Evolutionary conservation across 371 early-diverging fungal species (phyloP), one percentile per base, ranked within the genome.

Genomic region (Mucor plumbeus): DNA sequence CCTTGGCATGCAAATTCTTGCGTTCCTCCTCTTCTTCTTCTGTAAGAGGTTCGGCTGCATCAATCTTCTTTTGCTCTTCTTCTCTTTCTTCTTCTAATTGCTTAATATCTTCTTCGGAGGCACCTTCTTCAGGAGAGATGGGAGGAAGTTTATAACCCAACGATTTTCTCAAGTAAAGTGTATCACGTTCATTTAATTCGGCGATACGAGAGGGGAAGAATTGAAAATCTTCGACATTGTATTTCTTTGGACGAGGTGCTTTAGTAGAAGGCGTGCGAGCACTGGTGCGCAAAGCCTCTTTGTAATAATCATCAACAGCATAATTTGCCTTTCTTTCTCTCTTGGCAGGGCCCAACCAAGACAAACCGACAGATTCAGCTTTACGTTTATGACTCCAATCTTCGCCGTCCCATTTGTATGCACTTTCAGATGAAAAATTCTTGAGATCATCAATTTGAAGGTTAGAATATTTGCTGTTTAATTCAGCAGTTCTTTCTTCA

Each of bases 341-440:
- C 77, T 96, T 96, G 34, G 94, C 90, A 2, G 97, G 97, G 59
- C 92, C 89, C 59, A 97, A 90, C 94, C 94, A 94, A 31, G 73
- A 79, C 9, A 85, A 73, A 31, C 85, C 83, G 21, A 72, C 70
- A 44, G 82, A 78, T 74, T 85, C 78, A 59, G 77, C 82, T 72
- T 81, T 85, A 50, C 83, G 73, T 70, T 86, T 85, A 65, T 84
- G 76, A 64, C 92, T 85, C 87, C 93, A 96, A 79, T 98, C 95
- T 68, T 98, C 94, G 6, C 99, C 99, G 67, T 98, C 96, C 97
- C 97, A 98, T 69, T 96, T 90, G 77, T 96, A 97, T 9, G 92
- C 91, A 59, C 85, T 83, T 61, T 93, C 93, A 26, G 86, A 82
- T 17, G 90, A 88, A 71, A 95, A 95, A 61, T 91, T 93, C 69